Evolutionary conservation across 2,329 filamentous ascomycete species (phyloP), one percentile per base, ranked within the genome.

Genomic region (Tolypocladium sp.): DNA sequence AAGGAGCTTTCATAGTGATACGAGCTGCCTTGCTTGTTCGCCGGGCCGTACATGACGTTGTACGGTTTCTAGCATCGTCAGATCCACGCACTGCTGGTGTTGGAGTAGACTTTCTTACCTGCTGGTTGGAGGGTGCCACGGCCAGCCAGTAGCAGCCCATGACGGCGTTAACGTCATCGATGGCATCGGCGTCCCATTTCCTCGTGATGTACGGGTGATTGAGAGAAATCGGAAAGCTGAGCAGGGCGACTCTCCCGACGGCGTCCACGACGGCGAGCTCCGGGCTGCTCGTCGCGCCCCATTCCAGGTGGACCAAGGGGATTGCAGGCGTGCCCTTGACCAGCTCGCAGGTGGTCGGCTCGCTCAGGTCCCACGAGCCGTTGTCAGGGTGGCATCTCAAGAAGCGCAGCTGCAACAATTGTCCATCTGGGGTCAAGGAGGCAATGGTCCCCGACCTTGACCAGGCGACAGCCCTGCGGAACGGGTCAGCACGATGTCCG

Each of bases 61-160:
- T 77, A 79, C 5, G 69, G 62, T 69, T 74, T 68, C 74, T 80
- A 58, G 7, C 30, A 42, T 15, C 17, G 58, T 65, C 55, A 62
- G 35, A 13, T 15, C 10, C 8, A 38, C 17, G 8, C 27, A 8
- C 41, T 15, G 13, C 42, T 4, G n/a, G 33, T 1, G 10, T 20
- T n/a, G 33, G 12, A 22, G 49, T 8, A 37, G n/a, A 13, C 20
- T 2, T 4, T 15, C 63, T 59, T 60, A 73, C 71, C 68, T 78
- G 73, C 65, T 75, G 73, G 65, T 70, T 70, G n/a, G 69, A 68
- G 4, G 81, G 78, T 35, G 81, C 76, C 30, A 86, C 78, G n/a
- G 80, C 77, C 58, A 97, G 78, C 94, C 94, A 99, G 73, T 91
- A 89, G 70, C 91, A 83, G 4, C 93, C 94, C 8, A 95, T 90